These are phyloP conservation scores for Parietaria judaica DNA, from an alignment of 306 rosid genomes.

Conservation along the genomic window DNA sequence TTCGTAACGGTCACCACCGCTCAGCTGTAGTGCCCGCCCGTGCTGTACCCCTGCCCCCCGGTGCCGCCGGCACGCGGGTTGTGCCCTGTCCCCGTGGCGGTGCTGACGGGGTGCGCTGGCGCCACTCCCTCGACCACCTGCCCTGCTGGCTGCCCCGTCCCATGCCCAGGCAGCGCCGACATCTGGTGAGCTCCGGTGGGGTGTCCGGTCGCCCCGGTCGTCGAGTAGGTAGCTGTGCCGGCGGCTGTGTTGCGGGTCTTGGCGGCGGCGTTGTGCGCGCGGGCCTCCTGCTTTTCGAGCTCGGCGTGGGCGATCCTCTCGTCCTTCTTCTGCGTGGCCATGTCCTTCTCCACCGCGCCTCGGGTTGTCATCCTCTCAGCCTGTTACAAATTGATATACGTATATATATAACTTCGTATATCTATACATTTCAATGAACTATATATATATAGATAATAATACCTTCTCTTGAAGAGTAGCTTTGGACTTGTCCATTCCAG, in stretches of 20 bases:
- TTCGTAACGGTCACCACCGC: too few species aligned
- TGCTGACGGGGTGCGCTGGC: slow-evolving; percentile 28
- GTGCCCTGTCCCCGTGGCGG: slow-evolving; percentile 27
- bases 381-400: slow-evolving; percentile 8
- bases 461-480: slow-evolving; percentile 76
- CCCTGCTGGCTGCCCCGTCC: slow-evolving; percentile 31
- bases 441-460: too few species aligned
- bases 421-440: too few species aligned
- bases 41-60: slow-evolving; percentile 10
- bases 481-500: slow-evolving; percentile 73
- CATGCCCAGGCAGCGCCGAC: slow-evolving; percentile 28
- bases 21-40: slow-evolving; percentile 25
- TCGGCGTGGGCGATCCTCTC: slow-evolving; percentile 38
- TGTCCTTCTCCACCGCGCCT: slow-evolving; percentile 41
- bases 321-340: slow-evolving; percentile 39
- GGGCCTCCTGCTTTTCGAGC: slow-evolving; percentile 42
- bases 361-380: slow-evolving; percentile 39
- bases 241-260: slow-evolving; percentile 8
- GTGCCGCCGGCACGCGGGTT: slow-evolving; percentile 12
- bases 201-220: slow-evolving; percentile 28
- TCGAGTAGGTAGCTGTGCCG: slow-evolving; percentile 21
- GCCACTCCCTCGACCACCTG: slow-evolving; percentile 25
- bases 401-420: too few species aligned
- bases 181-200: slow-evolving; percentile 33
- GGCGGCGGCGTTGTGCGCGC: slow-evolving; percentile 29